Evolutionary conservation across 805 yeast genomes (phyloP), one percentile per base, ranked within the genome.

Genomic region (Maudiozyma saulgeensis): DNA sequence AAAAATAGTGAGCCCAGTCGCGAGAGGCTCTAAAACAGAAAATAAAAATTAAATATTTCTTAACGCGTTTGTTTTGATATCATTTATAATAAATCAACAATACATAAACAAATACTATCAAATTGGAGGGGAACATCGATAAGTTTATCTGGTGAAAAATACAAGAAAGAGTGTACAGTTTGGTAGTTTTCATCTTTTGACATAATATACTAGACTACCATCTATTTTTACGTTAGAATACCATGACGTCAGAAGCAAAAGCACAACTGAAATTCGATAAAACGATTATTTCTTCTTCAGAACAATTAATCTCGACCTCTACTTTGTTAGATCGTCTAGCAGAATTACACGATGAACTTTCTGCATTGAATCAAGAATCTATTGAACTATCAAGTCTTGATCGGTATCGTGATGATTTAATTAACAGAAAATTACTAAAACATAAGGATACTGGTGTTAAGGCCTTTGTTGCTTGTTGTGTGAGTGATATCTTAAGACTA

Each of bases 401-500:
- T 25, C 49, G 54, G 2, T 68, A 82, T 15, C 77, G 78, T 48
- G 66, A 63, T 25, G 81, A 79, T 43, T 68, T 88, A 37, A 69
- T 78, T 15, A 78, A 77, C 56, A 75, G 73, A 50, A 86, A 83
- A 56, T 67, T 87, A 13, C 51, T 84, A 2, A 70, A 68, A 35
- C 83, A 82, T 58, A 73, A 78, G 45, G 87, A 87, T 59, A 51
- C 62, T 3, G 93, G 91, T 5, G 80, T 89, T 7, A 84, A 81
- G 54, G 79, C 90, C 0, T 78, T 72, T 50, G 76, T 76, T 1
- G 81, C 93, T 7, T 83, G 95, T 59, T 81, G 93, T 53, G 53
- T 88, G 7, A 74, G 88, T 6, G 96, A 89, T 61, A 71, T 90
- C 9, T 66, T 89, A 41, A 72, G 96, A 50, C 64, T 90, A 15